phyloP scores from a whole-genome alignment of 2,329 filamentous ascomycete genomes.

The Sporothrix mexicana region DNA sequence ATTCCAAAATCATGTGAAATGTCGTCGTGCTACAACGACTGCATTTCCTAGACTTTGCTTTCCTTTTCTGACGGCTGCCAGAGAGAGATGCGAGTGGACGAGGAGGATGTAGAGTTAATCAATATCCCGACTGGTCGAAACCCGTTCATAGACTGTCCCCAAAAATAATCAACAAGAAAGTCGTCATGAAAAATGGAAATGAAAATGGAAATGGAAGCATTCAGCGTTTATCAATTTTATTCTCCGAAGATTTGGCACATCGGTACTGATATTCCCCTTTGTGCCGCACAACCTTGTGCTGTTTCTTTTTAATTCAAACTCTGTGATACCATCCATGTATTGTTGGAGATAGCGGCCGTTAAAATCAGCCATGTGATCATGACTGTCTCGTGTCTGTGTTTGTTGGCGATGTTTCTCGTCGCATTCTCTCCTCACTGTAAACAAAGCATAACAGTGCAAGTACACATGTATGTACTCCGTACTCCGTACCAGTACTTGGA shows the following conservation, averaged over 20 bases:
- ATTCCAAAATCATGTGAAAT: neutral
- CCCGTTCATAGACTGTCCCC: neutral
- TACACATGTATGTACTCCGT: too few species aligned
- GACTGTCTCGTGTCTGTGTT: neutral
- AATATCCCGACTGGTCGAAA: conserved; percentile 7
- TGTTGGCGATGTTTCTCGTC: neutral
- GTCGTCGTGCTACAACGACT: neutral
- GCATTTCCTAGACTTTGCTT: neutral
- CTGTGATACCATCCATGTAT: neutral
- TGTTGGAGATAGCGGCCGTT: too few species aligned
- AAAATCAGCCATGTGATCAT: neutral
- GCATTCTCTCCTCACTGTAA: neutral
- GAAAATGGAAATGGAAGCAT: neutral
- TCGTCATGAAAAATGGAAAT: neutral
- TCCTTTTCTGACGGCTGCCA: neutral
- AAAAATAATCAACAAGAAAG: too few species aligned
- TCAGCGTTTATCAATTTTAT: neutral
- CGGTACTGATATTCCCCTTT: neutral
- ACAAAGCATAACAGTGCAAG: neutral
- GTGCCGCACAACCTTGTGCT: neutral
- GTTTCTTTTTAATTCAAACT: neutral
- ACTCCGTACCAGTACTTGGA: conserved; percentile 3
- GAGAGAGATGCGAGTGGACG: neutral
- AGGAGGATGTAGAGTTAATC: neutral
- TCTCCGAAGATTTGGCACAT: neutral